These are phyloP conservation scores for Mortierella polycephala DNA, from an alignment of 371 early-diverging fungal genomes.

Conservation along the genomic window DNA sequence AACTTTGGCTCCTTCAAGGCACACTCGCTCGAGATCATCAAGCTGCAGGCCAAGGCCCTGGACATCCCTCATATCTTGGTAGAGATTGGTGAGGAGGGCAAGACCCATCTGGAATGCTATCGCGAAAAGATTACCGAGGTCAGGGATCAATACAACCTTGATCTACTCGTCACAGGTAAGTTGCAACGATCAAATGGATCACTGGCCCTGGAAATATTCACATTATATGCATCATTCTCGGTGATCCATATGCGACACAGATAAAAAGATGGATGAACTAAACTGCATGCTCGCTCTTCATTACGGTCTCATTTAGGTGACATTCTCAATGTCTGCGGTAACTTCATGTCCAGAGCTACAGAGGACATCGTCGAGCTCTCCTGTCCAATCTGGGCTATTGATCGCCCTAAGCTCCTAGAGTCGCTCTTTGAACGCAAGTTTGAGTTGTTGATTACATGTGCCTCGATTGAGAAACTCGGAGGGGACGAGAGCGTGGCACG, in stretches of 20 bases:
- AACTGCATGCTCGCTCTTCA: neutral
- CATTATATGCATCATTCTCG: no score
- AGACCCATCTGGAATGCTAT: constrained; percentile 62
- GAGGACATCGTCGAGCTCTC: constrained; percentile 59
- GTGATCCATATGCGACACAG: no score
- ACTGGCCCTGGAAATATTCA: no score
- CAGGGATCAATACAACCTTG: constrained; percentile 48
- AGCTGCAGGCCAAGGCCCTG: constrained; percentile 59
- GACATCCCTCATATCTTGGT: constrained; percentile 59
- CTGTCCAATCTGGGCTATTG: constrained; percentile 66
- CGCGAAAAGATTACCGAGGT: constrained; percentile 55
- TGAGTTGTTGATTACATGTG: constrained; percentile 59
- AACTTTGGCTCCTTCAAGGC: constrained; percentile 61
- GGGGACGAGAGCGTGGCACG: constrained; percentile 29
- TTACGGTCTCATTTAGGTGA: constrained; percentile 55
- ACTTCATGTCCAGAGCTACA: constrained; percentile 69
- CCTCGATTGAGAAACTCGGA: constrained; percentile 58
- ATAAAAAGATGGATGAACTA: no score
- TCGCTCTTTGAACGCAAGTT: constrained; percentile 57
- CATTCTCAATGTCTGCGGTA: constrained; percentile 65
- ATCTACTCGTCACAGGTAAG: constrained; percentile 62
- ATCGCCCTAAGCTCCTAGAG: constrained; percentile 51
- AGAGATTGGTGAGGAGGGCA: constrained; percentile 56
- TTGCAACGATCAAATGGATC: no score
- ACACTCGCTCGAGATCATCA: constrained; percentile 59